Evolutionary conservation across 768 basidiomycete species (phyloP), one percentile per base, ranked within the genome.

Genomic region (Leccinum subgranulosum): DNA sequence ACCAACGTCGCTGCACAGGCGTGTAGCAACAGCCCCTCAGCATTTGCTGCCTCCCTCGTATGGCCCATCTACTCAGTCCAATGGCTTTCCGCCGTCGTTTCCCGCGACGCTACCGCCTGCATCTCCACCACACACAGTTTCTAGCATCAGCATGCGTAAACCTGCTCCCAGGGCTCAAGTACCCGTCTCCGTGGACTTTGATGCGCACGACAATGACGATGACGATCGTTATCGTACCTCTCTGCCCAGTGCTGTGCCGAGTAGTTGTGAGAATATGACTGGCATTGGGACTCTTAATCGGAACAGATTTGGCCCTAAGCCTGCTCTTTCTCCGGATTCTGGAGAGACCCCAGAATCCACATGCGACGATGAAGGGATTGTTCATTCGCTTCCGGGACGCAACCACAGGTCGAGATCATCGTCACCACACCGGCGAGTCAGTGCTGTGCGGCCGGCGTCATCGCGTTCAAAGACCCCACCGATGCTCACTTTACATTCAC

Each of bases 161-260:
- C 82, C 81, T 21, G 83, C 83, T 23, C 87, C 85, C 1, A 74
- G 83, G 58, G 84, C 82, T 10, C 84, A 86, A 62, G 70, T 87
- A 6, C 85, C 87, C 1, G 76, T 83, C 11, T 85, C 85, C 11
- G 77, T 84, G 49, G 76, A 79, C 33, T 78, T 81, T 46, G 67
- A 71, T 51, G 69, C 69, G 12, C 72, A 63, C 17, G 69, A 73
- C 14, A 72, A 64, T 27, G 75, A 75, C 31, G 70, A 73, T 55
- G 69, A 63, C 47, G 64, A 54, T 45, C 68, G 64, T 33, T 66
- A 75, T 46, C 78, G 81, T 19, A 74, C 76, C 8, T 71, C 81
- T 53, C 69, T 84, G 27, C 81, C 84, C 3, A 86, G 84, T 60
- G 77, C 77, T 14, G 76, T 87, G 28, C 77, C 82, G 21, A 77